These are phyloP conservation scores for Blastomyces gilchristii DNA, from an alignment of 2,329 filamentous ascomycete species.

Conservation along the genomic window DNA sequence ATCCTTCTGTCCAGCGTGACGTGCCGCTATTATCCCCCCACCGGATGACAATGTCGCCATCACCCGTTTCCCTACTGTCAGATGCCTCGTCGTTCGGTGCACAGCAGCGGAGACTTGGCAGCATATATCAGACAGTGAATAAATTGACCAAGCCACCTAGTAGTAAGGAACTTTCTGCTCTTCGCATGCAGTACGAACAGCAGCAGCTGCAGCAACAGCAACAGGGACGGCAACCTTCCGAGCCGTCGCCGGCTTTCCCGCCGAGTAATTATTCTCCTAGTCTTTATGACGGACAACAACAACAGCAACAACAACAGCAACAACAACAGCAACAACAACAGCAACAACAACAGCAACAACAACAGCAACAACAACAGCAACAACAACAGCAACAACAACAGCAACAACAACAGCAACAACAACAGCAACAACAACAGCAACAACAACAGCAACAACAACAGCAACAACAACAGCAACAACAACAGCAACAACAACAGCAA, in stretches of 20 bases:
- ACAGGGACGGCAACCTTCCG: background rate
- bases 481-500: too few species aligned
- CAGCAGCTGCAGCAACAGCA: background rate
- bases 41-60: constrained; percentile 32
- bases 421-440: background rate
- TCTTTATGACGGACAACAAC: background rate
- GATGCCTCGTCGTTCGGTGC: constrained; percentile 22
- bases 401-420: background rate
- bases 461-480: background rate
- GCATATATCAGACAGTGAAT: constrained; percentile 16
- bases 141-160: constrained; percentile 23
- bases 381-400: background rate
- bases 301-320: background rate
- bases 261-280: background rate
- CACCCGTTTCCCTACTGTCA: constrained; percentile 28
- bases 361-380: background rate
- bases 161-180: background rate
- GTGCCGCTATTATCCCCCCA: constrained; percentile 34
- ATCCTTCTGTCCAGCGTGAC: constrained; percentile 19
- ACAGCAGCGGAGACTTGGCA: constrained; percentile 17
- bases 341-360: too few species aligned
- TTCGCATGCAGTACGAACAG: constrained; percentile 12
- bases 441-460: background rate
- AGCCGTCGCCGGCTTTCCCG: background rate
- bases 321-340: background rate